A percentile compares a stretch with the other conserved stretches of the same genome.
Conservation (phyloP, 179 eudicot species). For the Beta corolliflora region DNA sequence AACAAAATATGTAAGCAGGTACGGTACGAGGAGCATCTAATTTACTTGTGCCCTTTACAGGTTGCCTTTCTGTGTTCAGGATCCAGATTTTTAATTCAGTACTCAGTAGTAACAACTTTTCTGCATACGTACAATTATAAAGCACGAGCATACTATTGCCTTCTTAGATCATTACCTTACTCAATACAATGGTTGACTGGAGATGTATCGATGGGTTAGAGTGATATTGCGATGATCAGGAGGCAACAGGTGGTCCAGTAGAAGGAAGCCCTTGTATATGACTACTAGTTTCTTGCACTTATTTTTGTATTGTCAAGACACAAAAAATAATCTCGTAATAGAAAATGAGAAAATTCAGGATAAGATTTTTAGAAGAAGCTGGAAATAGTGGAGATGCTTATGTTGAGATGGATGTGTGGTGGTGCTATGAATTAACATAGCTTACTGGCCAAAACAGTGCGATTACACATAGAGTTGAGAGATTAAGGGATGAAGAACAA, state of each 20-base stretch:
- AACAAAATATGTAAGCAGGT: constrained; percentile 94
- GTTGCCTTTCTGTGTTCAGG: neutral
- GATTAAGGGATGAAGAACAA: no score
- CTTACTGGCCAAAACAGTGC: no score
- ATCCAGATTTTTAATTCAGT: neutral
- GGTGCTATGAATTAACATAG: no score
- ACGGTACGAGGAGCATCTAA: neutral
- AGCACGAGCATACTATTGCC: neutral
- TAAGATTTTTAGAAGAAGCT: no score
- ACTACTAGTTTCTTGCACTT: neutral
- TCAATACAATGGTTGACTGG: no score
- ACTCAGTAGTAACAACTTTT: neutral
- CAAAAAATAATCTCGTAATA: no score
- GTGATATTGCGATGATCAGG: neutral
- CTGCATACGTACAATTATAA: no score
- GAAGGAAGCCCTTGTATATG: neutral
- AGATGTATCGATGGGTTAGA: neutral
- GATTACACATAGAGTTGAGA: no score
- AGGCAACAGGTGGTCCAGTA: neutral
- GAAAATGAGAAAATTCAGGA: no score
- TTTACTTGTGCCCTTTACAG: neutral
- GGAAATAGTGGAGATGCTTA: no score
- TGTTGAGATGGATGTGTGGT: no score
- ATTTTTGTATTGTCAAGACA: neutral
- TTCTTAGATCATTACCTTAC: neutral